phyloP scores from a whole-genome alignment of 805 yeast genomes.

The Saccharomycopsis selenospora region DNA sequence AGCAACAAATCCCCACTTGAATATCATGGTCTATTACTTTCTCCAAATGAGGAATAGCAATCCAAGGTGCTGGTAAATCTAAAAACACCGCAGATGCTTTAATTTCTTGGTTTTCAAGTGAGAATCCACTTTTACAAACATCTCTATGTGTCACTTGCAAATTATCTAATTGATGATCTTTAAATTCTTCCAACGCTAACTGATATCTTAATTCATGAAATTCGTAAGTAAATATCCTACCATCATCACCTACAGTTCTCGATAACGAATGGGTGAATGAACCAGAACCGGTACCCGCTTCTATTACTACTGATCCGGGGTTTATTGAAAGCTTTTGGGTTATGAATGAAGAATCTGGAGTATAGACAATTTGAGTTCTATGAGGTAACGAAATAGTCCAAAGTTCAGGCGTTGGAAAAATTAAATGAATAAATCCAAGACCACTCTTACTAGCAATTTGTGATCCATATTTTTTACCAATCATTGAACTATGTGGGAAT shows the following conservation, averaged over 20 bases:
- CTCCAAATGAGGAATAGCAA: conserved; percentile 73
- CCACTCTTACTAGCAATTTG: conserved; percentile 65
- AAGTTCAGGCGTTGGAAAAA: conserved; percentile 90
- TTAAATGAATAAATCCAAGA: conserved; percentile 74
- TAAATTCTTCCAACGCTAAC: conserved; percentile 75
- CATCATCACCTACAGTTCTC: conserved; percentile 57
- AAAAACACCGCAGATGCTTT: conserved; percentile 72
- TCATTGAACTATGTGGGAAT: conserved; percentile 77
- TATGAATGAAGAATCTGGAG: conserved; percentile 90
- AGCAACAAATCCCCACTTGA: conserved; percentile 77
- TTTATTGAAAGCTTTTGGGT: conserved; percentile 71
- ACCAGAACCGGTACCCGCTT: conserved; percentile 98
- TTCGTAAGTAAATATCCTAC: conserved; percentile 76
- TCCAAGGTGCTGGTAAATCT: conserved; percentile 97
- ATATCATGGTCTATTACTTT: conserved; percentile 46
- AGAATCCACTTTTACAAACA: conserved; percentile 85
- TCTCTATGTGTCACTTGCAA: conserved; percentile 79
- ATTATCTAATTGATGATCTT: conserved; percentile 54
- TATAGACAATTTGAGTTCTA: conserved; percentile 94
- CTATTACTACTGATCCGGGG: conserved; percentile 75
- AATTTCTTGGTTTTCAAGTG: conserved; percentile 36
- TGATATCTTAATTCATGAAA: conserved; percentile 78
- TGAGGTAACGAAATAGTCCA: conserved; percentile 97
- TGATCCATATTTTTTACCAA: conserved; percentile 74
- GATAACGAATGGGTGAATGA: conserved; percentile 91